phyloP scores from a whole-genome alignment of 345 rosid genomes.

The Aethionema arabicum region DNA sequence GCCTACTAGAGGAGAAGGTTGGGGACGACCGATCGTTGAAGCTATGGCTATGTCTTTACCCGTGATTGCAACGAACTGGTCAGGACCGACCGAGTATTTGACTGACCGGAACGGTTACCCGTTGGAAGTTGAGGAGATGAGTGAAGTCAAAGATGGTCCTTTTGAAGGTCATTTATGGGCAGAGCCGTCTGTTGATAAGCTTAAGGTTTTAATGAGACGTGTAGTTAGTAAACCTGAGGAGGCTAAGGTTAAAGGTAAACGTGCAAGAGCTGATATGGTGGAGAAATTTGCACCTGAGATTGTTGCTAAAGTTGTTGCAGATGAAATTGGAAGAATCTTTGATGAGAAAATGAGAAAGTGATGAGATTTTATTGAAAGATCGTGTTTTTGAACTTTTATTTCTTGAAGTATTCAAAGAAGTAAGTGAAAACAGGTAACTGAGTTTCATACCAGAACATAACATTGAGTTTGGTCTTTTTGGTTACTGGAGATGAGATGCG shows the following conservation, averaged over 20 bases:
- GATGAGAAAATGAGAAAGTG: constrained; percentile 30
- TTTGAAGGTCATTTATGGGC: constrained; percentile 82
- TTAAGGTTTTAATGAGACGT: constrained; percentile 59
- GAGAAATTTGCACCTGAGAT: constrained; percentile 65
- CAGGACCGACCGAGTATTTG: constrained; percentile 77
- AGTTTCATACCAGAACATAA: neutral
- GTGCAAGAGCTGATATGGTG: constrained; percentile 74
- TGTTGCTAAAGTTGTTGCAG: constrained; percentile 57
- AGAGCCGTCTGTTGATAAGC: constrained; percentile 66
- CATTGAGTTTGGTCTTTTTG: neutral
- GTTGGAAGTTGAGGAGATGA: constrained; percentile 55
- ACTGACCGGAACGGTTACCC: constrained; percentile 72
- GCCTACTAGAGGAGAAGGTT: constrained; percentile 88
- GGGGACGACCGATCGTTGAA: constrained; percentile 80
- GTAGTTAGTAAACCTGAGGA: constrained; percentile 52
- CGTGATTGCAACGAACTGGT: constrained; percentile 79
- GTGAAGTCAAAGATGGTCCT: constrained; percentile 70
- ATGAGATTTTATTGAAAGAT: neutral
- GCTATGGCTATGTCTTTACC: constrained; percentile 94
- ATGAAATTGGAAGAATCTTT: constrained; percentile 40
- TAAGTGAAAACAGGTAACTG: constrained; percentile 16
- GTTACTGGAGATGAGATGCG: constrained; percentile 55
- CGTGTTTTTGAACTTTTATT: constrained; percentile 16
- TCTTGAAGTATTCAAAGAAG: constrained; percentile 4
- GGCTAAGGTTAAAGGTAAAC: constrained; percentile 55